Evolutionary conservation across 75 land plant species (phyloP).

Genomic region (Selaginella tamariscina): DNA sequence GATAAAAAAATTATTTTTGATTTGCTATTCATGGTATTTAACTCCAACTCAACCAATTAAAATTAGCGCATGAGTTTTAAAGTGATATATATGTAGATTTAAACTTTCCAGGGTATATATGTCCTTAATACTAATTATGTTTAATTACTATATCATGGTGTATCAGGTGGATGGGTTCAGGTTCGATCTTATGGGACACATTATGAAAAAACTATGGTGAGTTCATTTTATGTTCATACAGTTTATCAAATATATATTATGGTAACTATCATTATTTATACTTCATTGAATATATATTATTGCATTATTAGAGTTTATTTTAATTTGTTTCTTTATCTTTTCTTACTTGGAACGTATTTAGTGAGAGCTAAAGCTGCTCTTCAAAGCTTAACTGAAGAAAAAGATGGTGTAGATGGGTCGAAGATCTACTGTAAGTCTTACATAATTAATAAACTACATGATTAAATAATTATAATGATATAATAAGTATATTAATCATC

Average conservation of each 20-base stretch:
- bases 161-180: constrained; percentile 93
- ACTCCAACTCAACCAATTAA: constrained; percentile 96
- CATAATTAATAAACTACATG: too few relatives aligned
- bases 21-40: constrained; percentile 92
- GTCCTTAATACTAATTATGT: not conserved
- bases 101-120: not conserved
- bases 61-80: too few relatives aligned
- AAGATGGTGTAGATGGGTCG: constrained; percentile 73
- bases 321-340: constrained; percentile 19
- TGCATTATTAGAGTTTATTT: not conserved
- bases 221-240: not conserved
- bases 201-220: constrained; percentile 97
- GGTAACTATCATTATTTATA: not conserved
- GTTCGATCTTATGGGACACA: constrained; percentile 98
- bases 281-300: not conserved
- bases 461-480: too few relatives aligned
- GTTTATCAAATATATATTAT: not conserved
- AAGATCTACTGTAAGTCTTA: constrained; percentile 35
- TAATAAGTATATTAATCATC: too few relatives aligned
- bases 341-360: too few relatives aligned
- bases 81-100: too few relatives aligned
- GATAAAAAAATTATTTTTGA: constrained; percentile 73
- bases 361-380: constrained; percentile 58
- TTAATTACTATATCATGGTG: not conserved
- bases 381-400: constrained; percentile 37